Conservation (phyloP, 2,329 filamentous ascomycete species). For the Paraphaeosphaeria sporulosa region DNA sequence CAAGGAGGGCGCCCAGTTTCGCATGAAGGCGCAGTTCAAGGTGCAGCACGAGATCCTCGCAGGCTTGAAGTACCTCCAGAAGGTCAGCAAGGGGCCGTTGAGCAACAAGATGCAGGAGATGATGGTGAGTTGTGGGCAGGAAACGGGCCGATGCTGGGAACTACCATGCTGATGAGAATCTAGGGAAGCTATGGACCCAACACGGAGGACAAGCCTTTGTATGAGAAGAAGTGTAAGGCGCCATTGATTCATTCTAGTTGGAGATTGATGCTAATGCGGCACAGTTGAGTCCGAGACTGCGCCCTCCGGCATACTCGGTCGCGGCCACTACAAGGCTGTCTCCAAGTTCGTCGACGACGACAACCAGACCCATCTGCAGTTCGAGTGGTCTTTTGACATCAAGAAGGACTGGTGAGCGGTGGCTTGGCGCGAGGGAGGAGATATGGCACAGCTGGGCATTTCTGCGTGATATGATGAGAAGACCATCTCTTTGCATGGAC, state of each 20-base stretch:
- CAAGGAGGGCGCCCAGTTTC: slow-evolving; percentile 93
- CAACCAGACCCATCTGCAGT: slow-evolving; percentile 85
- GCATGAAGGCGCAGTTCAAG: slow-evolving; percentile 93
- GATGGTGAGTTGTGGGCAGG: slow-evolving; percentile 70
- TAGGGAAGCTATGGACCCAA: slow-evolving; percentile 75
- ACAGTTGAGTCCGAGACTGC: slow-evolving; percentile 90
- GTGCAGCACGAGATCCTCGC: slow-evolving; percentile 97
- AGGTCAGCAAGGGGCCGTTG: slow-evolving; percentile 88
- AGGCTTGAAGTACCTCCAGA: slow-evolving; percentile 94
- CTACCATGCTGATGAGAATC: slow-evolving; percentile 14
- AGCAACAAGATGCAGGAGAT: slow-evolving; percentile 96
- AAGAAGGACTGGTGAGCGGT: slow-evolving; percentile 85
- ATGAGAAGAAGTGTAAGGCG: slow-evolving; percentile 90
- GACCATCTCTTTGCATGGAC: slow-evolving; percentile 11
- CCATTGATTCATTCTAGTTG: not conserved
- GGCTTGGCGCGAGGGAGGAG: slow-evolving; percentile 8
- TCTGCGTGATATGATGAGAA: slow-evolving; percentile 17
- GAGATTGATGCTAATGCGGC: slow-evolving; percentile 18
- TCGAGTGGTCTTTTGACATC: slow-evolving; percentile 97
- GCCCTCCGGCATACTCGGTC: slow-evolving; percentile 86
- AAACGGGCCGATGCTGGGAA: not conserved
- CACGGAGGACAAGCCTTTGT: slow-evolving; percentile 83
- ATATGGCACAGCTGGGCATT: slow-evolving; percentile 2
- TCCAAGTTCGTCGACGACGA: slow-evolving; percentile 97
- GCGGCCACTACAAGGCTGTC: slow-evolving; percentile 87